These are phyloP conservation scores for Russula sp. DNA, from an alignment of 768 basidiomycete species.

Conservation along the genomic window DNA sequence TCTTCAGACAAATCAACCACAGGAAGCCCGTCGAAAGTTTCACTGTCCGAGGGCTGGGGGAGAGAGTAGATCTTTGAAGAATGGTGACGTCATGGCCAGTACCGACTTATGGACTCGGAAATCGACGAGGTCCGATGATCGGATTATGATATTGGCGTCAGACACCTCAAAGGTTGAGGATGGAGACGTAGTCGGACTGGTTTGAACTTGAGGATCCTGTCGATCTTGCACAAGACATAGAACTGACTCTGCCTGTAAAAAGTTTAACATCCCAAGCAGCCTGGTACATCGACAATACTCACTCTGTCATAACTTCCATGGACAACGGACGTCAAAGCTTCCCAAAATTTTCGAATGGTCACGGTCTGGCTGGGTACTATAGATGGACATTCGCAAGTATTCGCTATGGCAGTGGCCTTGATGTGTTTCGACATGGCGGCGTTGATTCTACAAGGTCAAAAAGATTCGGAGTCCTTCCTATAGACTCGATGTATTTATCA, in stretches of 20 bases:
- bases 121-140: slow-evolving; percentile 1
- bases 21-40: not conserved
- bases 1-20: not conserved
- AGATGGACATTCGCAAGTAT: not conserved
- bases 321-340: not conserved
- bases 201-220: not conserved
- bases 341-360: slow-evolving; percentile 7
- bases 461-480: not conserved
- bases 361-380: not conserved
- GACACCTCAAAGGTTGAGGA: not conserved
- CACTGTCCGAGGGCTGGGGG: not conserved
- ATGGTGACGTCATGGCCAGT: slow-evolving; percentile 9
- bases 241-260: slow-evolving; percentile 2
- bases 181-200: not conserved
- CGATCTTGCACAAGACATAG: slow-evolving; percentile 1
- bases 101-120: slow-evolving; percentile 13
- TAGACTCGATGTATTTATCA: slow-evolving; percentile 7
- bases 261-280: not conserved
- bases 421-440: not conserved
- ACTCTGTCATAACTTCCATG: not conserved
- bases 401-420: not conserved
- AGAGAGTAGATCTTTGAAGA: not conserved
- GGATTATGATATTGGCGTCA: slow-evolving; percentile 1
- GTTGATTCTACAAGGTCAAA: slow-evolving; percentile 10
- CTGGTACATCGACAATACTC: not conserved